These are phyloP conservation scores for Pseudevernia furfuracea DNA, from an alignment of 495 filamentous ascomycete species.

Conservation along the genomic window DNA sequence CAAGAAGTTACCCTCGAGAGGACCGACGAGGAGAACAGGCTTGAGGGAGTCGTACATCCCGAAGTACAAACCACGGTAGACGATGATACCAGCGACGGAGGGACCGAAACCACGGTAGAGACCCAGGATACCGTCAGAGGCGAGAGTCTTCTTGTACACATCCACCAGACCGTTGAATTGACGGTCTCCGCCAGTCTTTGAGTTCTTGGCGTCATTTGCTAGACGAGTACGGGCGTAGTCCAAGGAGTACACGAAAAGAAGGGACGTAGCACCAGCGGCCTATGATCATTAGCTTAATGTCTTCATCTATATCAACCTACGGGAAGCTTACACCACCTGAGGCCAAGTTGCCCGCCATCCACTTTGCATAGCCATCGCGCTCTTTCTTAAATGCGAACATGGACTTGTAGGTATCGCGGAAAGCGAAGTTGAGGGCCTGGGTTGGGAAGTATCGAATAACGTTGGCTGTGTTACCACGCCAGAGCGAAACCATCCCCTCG, in stretches of 20 bases:
- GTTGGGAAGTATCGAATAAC: constrained; percentile 99
- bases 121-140: constrained; percentile 95
- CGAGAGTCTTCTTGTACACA: constrained; percentile 99
- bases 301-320: background rate
- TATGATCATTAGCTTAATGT: constrained; percentile 37
- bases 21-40: constrained; percentile 87
- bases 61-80: constrained; percentile 99
- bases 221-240: constrained; percentile 99
- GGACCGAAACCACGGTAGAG: constrained; percentile 99
- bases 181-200: constrained; percentile 93
- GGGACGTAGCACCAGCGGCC: constrained; percentile 98
- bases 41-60: constrained; percentile 99
- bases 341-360: constrained; percentile 99
- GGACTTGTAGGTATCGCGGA: constrained; percentile 99
- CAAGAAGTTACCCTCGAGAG: constrained; percentile 95
- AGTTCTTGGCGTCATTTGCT: constrained; percentile 97
- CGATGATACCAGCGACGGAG: constrained; percentile 95
- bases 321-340: constrained; percentile 87
- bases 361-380: constrained; percentile 93
- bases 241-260: constrained; percentile 99
- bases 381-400: constrained; percentile 99
- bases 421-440: constrained; percentile 99
- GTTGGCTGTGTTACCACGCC: constrained; percentile 99
- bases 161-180: constrained; percentile 99
- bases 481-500: constrained; percentile 78